Evolutionary conservation across 2,329 filamentous ascomycete species (phyloP), one percentile per base, ranked within the genome.

Genomic region (Botrytis aclada): DNA sequence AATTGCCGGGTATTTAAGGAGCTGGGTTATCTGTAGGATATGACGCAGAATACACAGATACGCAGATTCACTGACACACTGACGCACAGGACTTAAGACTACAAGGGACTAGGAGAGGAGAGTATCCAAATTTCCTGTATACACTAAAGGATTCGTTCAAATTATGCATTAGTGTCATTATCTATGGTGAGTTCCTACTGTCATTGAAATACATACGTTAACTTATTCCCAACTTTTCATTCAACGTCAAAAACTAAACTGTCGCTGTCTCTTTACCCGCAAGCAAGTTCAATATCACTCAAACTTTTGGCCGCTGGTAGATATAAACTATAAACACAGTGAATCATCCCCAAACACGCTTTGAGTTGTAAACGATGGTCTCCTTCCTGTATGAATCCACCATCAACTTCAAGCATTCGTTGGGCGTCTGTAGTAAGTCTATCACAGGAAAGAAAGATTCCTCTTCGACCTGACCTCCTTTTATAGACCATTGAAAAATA

Each of bases 171-270:
- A n/a, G 5, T 7, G 1, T 7, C 5, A n/a, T 16, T 2, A 16
- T 6, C 47, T 7, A 7, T 54, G 6, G 12, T 16, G 3, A n/a
- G 1, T 54, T 54, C 10, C 7, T n/a, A 54, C 1, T 16, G 25
- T 0, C 5, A n/a, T n/a, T 6, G 0, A 16, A 14, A n/a, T 16
- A 14, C 2, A 5, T 16, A n/a, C 0, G 1, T 0, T 1, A 7
- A 16, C 12, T n/a, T 3, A 7, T 1, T 51, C 0, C 25, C 25
- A 14, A n/a, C 12, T 0, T 16, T 5, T n/a, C 4, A 1, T 25
- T 12, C 47, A 2, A 7, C 8, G 7, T 51, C 25, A 51, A 7
- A 51, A 5, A 1, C 47, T 5, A 51, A 4, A 51, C 5, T n/a
- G 0, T n/a, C 25, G 25, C 12, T n/a, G 47, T 51, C 25, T 51